phyloP scores from a whole-genome alignment of 176 grass and related monocot genomes.

The Oryza rufipogon region DNA sequence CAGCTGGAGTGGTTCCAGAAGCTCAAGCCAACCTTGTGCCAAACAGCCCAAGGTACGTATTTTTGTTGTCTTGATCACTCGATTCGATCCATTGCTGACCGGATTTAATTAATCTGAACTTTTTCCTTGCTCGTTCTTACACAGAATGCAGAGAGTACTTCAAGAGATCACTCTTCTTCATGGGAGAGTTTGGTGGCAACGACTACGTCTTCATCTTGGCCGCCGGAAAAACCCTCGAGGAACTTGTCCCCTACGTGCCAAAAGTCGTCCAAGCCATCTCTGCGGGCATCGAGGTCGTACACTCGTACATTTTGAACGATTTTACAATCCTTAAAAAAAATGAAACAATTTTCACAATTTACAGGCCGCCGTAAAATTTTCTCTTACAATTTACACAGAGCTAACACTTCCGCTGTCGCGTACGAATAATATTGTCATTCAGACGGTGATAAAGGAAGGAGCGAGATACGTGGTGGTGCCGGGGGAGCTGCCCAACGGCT shows the following conservation, averaged over 20 bases:
- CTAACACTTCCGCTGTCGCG: too few relatives aligned
- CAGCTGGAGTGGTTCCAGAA: conserved; percentile 49
- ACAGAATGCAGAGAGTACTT: conserved; percentile 35
- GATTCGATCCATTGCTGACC: too few relatives aligned
- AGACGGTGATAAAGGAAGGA: conserved; percentile 50
- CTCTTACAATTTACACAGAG: too few relatives aligned
- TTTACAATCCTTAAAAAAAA: too few relatives aligned
- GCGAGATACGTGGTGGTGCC: conserved; percentile 57
- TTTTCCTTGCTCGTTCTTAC: neutral
- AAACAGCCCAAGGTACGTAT: conserved; percentile 24
- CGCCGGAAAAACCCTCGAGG: neutral
- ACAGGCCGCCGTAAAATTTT: too few relatives aligned
- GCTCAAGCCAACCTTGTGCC: conserved; percentile 49
- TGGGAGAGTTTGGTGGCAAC: conserved; percentile 34
- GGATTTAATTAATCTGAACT: too few relatives aligned
- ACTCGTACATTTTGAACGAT: too few relatives aligned
- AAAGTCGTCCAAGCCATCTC: neutral
- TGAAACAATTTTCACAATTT: too few relatives aligned
- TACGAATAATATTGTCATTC: neutral
- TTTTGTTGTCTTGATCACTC: too few relatives aligned
- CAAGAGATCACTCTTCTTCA: conserved; percentile 29
- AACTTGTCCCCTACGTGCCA: neutral
- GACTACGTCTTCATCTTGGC: conserved; percentile 32
- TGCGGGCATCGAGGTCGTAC: neutral
- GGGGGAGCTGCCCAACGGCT: conserved; percentile 47